Evolutionary conservation across 306 rosid genomes (phyloP), one percentile per base, ranked within the genome.

Genomic region (Casuarina cunninghamiana): DNA sequence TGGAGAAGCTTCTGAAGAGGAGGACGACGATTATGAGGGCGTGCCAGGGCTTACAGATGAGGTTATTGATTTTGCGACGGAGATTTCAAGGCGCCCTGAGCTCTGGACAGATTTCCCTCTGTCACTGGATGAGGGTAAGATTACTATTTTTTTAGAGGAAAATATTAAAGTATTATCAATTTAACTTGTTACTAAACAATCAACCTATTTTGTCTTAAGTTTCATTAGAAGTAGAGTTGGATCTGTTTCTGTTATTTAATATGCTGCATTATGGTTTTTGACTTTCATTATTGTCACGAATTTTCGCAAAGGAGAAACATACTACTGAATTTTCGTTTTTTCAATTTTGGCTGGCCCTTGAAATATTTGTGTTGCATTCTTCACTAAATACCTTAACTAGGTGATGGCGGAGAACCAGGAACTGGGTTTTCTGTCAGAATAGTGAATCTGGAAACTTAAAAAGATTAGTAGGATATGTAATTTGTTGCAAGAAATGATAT

Each of bases 31-130:
- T 46, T 77, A 51, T 57, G 90, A 75, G 19, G 86, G 74, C 41
- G 83, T 78, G 74, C 91, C 93, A 58, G 97, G 97, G 10, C 82
- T 87, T 1, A 86, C 97, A 46, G 89, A 91, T 4, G 96, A 93
- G 70, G 91, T 88, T 83, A 82, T 95, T 78, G 85, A 85, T 60
- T 92, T 92, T 66, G 97, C 87, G 53, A 72, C 77, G 67, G 86
- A 84, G 3, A 90, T 95, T 81, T 88, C 96, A 48, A 39, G 61
- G 76, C 83, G 85, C 65, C 91, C 93, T 0, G 87, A 91, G 82
- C 93, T 83, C 82, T 95, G 99, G 99, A 91, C 87, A 13, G 90
- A 93, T 53, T 95, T 95, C 83, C 97, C 99, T 53, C 77, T 90
- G 70, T 82, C 89, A 15, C 86, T 89, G 4, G 87, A 86, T 53